These are phyloP conservation scores for Euphorbia tirucalli DNA, from an alignment of 345 rosid genomes.

Conservation along the genomic window DNA sequence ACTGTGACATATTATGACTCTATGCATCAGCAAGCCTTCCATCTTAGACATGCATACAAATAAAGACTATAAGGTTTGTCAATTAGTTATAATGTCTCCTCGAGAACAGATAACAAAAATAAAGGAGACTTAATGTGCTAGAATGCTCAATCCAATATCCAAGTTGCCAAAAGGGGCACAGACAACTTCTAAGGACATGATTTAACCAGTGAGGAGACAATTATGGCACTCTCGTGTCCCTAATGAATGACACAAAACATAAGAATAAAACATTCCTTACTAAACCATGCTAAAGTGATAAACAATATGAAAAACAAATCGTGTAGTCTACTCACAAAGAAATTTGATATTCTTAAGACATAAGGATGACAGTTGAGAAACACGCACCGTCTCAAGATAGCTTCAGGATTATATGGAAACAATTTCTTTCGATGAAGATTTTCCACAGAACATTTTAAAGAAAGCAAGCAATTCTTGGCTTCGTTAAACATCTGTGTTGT, in stretches of 20 bases:
- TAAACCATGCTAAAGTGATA: background rate
- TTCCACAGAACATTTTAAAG: conserved; percentile 58
- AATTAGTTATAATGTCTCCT: background rate
- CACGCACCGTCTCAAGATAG: conserved; percentile 69
- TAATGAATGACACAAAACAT: too few relatives aligned
- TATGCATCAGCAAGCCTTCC: too few relatives aligned
- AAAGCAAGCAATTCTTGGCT: conserved; percentile 71
- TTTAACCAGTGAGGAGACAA: too few relatives aligned
- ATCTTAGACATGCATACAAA: too few relatives aligned
- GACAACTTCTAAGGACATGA: conserved; percentile 1
- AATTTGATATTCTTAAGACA: too few relatives aligned
- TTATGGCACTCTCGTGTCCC: too few relatives aligned
- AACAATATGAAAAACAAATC: background rate
- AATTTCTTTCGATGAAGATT: conserved; percentile 64
- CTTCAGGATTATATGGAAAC: conserved; percentile 76
- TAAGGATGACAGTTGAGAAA: conserved; percentile 13
- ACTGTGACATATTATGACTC: too few relatives aligned
- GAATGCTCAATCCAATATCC: background rate
- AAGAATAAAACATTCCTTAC: too few relatives aligned
- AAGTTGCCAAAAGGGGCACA: background rate
- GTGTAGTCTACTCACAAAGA: background rate
- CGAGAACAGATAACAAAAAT: background rate
- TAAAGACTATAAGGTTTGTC: background rate
- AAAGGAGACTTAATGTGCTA: too few relatives aligned
- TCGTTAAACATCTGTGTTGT: conserved; percentile 36